Base-by-base conservation (phyloP, 345 rosid genomes). In the Hibiscus mutabilis region DNA sequence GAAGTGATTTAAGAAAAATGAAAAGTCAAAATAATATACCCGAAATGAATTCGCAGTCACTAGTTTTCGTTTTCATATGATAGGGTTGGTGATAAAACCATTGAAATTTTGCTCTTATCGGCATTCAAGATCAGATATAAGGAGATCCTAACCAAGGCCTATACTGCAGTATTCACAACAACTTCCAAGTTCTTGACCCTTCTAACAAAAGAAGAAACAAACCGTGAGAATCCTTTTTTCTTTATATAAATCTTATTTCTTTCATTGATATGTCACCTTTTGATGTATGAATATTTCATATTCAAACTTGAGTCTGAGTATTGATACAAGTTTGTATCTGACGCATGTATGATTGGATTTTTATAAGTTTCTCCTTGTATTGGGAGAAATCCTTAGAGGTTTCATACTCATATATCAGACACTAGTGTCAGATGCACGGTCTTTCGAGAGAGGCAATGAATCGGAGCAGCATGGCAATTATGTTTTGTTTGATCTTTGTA, bases 71-170 rank as follows among this genome's bases (percentile, higher is more conserved):
- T 46, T 75, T 58, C 27, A 64, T 69, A 16, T 24, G 64, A 80
- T 59, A 87, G 88, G 65, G 86, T 83, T 68, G 80, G 86, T 24
- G 99, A 90, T 82, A 85, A 87, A 75, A 89, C 87, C 10, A 73
- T 94, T 2, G 96, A 91, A 24, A 71, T 85, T 74, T 84, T 88
- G 82, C 87, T 89, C 47, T 73, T 88, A 64, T 89, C 87, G 6
- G 86, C 97, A 35, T 95, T 92, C 73, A 83, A 82, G 78, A 84
- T 83, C 76, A 78, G 91, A 73, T 90, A 92, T 69, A 89, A 95
- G 83, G 91, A 87, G 75, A 86, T 86, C 37, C 81, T 90, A 37
- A 78, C 89, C 60, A 94, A 87, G 87, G 93, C 93, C 70, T 93
- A 82, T 82, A 86, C 97, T 1, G 81, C 82, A 47, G 85, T 89